Base-by-base conservation (phyloP, 1,139 yeast genomes). In the Candida freyschussii region DNA sequence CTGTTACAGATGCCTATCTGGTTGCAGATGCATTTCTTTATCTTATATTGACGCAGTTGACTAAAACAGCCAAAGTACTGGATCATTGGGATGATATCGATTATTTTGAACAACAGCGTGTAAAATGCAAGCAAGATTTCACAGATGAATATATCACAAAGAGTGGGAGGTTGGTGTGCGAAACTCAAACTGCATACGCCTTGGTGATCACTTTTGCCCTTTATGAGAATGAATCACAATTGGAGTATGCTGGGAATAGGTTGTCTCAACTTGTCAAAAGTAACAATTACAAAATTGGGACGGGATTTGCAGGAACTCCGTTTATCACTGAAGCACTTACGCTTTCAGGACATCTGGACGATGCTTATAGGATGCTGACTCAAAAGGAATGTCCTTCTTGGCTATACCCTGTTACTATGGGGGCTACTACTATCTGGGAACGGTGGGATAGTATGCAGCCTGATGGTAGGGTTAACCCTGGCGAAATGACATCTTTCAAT, bases 241-340 rank as follows among this genome's bases (percentile, higher is more conserved):
- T 35, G 4, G 9, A 18, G n/a, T 24, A 33, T 19, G 43, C 34
- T 17, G 45, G 43, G 16, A 17, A 34, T 11, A 33, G 36, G 26
- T 27, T 41, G n/a, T 19, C 39, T 7, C 15, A 25, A 6, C 21
- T 41, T 17, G 38, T 29, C 13, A 19, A 10, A 3, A 22, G 32
- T 3, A 41, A 41, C 22, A 35, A 21, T 7, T 39, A 37, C 30
- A 37, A 32, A 23, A 39, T 41, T 20, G 37, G 42, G 10, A 41
- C 43, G 6, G 43, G 45, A 6, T 41, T 41, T 23, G 45, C 45
- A 4, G 45, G 45, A 3, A 41, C 45, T 3, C 45, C 45, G 24
- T 41, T 39, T 15, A 30, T 41, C 19, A 34, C 41, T 6, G 43
- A 39, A 17, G 45, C 43, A 0, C 31, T 41, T 8, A 37, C 31